These are phyloP conservation scores for Cordyceps militaris DNA, from an alignment of 2,329 filamentous ascomycete genomes.

Conservation along the genomic window DNA sequence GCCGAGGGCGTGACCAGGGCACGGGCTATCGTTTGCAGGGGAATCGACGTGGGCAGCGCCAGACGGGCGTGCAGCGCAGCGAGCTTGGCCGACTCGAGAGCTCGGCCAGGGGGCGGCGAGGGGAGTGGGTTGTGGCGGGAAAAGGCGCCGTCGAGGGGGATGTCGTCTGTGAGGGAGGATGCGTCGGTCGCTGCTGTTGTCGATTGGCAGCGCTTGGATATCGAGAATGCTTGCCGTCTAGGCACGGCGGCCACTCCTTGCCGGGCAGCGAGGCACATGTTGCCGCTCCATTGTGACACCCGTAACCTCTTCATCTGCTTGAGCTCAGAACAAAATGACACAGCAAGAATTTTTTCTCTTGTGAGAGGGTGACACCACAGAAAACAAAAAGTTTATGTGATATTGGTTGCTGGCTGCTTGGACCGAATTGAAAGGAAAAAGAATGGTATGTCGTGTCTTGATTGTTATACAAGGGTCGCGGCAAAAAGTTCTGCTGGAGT, in stretches of 20 bases:
- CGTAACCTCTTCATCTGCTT: slow-evolving; percentile 37
- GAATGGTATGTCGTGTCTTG: slow-evolving; percentile 5
- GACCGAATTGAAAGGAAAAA: not conserved
- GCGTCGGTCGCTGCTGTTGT: slow-evolving; percentile 20
- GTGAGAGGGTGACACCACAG: not conserved
- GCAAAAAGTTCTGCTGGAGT: slow-evolving; percentile 32
- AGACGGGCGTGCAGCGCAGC: slow-evolving; percentile 87
- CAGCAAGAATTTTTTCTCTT: too few relatives aligned
- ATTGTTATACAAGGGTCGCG: slow-evolving; percentile 13
- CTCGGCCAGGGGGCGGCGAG: slow-evolving; percentile 63
- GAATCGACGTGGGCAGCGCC: slow-evolving; percentile 71
- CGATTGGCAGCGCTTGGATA: slow-evolving; percentile 27
- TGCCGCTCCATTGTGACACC: slow-evolving; percentile 34
- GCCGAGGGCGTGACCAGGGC: slow-evolving; percentile 81
- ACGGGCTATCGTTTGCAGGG: slow-evolving; percentile 77
- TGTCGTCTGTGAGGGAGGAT: slow-evolving; percentile 19
- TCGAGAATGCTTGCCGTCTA: slow-evolving; percentile 21
- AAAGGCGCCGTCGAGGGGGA: slow-evolving; percentile 16
- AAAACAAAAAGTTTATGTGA: not conserved
- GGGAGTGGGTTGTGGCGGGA: slow-evolving; percentile 41
- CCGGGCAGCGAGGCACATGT: slow-evolving; percentile 30
- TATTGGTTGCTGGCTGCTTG: not conserved
- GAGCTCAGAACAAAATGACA: not conserved
- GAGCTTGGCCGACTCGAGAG: slow-evolving; percentile 75
- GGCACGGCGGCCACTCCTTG: slow-evolving; percentile 18